A percentile compares a stretch with the other conserved stretches of the same genome.
phyloP scores from a whole-genome alignment of 1,139 yeast species.

The Kluyveromyces sp. region DNA sequence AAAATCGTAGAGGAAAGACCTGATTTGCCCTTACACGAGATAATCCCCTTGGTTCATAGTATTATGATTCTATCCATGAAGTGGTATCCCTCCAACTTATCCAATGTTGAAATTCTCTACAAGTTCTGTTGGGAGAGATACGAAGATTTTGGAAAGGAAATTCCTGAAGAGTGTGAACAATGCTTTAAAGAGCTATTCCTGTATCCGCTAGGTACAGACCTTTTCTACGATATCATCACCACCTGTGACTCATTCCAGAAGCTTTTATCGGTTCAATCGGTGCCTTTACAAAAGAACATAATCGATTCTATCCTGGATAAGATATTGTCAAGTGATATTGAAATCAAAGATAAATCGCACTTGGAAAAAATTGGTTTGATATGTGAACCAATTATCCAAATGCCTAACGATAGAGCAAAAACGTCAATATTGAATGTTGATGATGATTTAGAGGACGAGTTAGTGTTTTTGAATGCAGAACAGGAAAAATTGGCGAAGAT shows the following conservation, averaged over 20 bases:
- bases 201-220: slow-evolving; percentile 8
- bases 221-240: slow-evolving; percentile 14
- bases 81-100: slow-evolving; percentile 57
- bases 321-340: slow-evolving; percentile 8
- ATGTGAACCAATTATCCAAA: slow-evolving; percentile 17
- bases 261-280: slow-evolving; percentile 16
- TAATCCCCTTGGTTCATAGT: slow-evolving; percentile 56
- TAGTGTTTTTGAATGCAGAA: slow-evolving; percentile 30
- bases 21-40: slow-evolving; percentile 57
- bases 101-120: slow-evolving; percentile 55
- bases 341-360: slow-evolving; percentile 16
- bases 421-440: slow-evolving; percentile 10
- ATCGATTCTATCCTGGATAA: slow-evolving; percentile 15
- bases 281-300: slow-evolving; percentile 13
- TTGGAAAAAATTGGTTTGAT: slow-evolving; percentile 21
- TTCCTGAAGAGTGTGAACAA: slow-evolving; percentile 15
- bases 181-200: slow-evolving; percentile 17
- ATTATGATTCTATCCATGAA: slow-evolving; percentile 56
- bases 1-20: slow-evolving; percentile 50
- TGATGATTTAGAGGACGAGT: slow-evolving; percentile 17
- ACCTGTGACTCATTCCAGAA: slow-evolving; percentile 19
- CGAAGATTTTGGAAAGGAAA: slow-evolving; percentile 25
- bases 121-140: slow-evolving; percentile 49
- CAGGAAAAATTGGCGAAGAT: slow-evolving; percentile 67
- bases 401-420: slow-evolving; percentile 3